Percentiles rank a stretch among this genome's conserved stretches.
phyloP scores from a whole-genome alignment of 1,284 basidiomycete species.

The Cryptococcus maquisensis region DNA sequence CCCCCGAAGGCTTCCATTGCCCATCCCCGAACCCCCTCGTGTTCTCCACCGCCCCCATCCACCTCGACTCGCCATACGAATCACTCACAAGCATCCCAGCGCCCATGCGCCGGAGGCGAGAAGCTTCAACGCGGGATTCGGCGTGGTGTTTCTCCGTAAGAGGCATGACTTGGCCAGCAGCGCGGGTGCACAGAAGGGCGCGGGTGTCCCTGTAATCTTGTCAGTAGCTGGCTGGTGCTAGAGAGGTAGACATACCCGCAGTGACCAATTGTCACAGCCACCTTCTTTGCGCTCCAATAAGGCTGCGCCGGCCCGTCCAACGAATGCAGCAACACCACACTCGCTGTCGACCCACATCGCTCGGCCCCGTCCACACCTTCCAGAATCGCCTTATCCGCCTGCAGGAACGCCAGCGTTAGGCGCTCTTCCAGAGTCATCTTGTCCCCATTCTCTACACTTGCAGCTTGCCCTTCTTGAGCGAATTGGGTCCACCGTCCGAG shows the following conservation, averaged over 20 bases:
- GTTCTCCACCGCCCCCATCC: constrained; percentile 95
- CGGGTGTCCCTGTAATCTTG: constrained; percentile 70
- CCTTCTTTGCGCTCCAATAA: constrained; percentile 67
- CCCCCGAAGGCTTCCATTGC: constrained; percentile 80
- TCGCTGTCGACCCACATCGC: constrained; percentile 75
- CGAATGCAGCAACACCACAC: constrained; percentile 81
- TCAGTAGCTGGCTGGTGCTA: not conserved
- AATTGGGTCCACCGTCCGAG: constrained; percentile 48
- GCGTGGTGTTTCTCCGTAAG: constrained; percentile 93
- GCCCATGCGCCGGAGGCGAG: constrained; percentile 79
- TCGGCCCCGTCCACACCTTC: constrained; percentile 54
- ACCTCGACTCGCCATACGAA: constrained; percentile 89
- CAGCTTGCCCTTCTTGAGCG: constrained; percentile 32
- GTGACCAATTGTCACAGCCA: constrained; percentile 84
- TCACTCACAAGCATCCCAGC: constrained; percentile 79
- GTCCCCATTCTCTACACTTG: constrained; percentile 32
- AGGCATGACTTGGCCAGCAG: constrained; percentile 65
- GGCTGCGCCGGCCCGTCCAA: constrained; percentile 69
- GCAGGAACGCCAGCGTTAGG: constrained; percentile 74
- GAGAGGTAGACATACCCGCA: constrained; percentile 61
- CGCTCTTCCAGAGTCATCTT: constrained; percentile 75
- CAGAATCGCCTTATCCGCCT: constrained; percentile 62
- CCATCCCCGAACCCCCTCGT: constrained; percentile 92
- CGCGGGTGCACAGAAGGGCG: constrained; percentile 71
- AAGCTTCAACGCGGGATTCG: constrained; percentile 78